Conservation (phyloP, 2,329 filamentous ascomycete genomes). For the Sporothrix sp. region DNA sequence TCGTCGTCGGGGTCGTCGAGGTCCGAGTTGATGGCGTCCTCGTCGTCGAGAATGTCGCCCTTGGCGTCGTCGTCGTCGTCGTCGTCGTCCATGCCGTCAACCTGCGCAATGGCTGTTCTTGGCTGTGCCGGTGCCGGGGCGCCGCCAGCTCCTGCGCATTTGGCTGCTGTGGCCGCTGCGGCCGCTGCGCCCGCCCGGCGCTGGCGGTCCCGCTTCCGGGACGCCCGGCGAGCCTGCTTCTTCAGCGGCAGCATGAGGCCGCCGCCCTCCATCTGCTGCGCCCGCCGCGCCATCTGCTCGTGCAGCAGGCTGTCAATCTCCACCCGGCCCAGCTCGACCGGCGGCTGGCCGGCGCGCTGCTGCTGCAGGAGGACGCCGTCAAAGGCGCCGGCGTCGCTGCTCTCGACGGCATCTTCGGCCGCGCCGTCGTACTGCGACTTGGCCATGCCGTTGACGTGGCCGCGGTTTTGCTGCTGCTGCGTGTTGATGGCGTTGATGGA, state of each 20-base stretch:
- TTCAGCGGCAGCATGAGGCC: constrained; percentile 65
- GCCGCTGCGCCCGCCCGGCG: background rate
- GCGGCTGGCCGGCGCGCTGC: constrained; percentile 42
- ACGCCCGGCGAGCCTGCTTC: constrained; percentile 31
- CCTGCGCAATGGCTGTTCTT: constrained; percentile 28
- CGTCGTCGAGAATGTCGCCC: constrained; percentile 57
- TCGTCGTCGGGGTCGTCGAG: constrained; percentile 91
- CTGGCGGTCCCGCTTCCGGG: constrained; percentile 21
- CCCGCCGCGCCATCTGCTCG: constrained; percentile 53
- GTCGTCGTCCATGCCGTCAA: constrained; percentile 51
- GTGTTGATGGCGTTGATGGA: constrained; percentile 51
- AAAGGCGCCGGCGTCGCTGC: constrained; percentile 51
- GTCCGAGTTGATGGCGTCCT: constrained; percentile 97
- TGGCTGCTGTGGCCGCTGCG: background rate
- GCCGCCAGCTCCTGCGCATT: too few species aligned
- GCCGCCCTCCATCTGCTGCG: constrained; percentile 61
- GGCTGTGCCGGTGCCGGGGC: background rate
- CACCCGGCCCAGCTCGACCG: constrained; percentile 46
- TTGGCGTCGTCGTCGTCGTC: constrained; percentile 50
- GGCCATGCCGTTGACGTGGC: constrained; percentile 29
- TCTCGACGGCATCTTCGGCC: constrained; percentile 56
- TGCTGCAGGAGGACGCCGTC: constrained; percentile 51
- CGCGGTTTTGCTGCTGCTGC: constrained; percentile 15
- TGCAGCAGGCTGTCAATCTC: constrained; percentile 63
- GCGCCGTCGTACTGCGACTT: constrained; percentile 67